phyloP scores from a whole-genome alignment of 805 yeast genomes.

The Ogataea allantospora region DNA sequence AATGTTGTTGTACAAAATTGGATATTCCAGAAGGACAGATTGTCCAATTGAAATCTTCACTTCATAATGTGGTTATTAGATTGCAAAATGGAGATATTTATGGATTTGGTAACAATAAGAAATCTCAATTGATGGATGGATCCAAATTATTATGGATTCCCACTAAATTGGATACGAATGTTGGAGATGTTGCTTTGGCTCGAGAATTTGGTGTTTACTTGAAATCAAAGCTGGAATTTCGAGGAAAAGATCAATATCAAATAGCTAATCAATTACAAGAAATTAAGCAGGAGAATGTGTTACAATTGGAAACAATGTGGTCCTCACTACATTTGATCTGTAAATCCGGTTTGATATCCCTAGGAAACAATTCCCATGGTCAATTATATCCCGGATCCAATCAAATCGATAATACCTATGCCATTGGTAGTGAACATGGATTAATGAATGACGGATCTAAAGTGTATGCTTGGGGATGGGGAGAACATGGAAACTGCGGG shows the following conservation, averaged over 20 bases:
- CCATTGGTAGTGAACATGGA: slow-evolving; percentile 89
- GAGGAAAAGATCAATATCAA: slow-evolving; percentile 37
- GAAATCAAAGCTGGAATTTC: slow-evolving; percentile 20
- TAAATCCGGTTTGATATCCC: slow-evolving; percentile 37
- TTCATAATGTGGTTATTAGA: slow-evolving; percentile 45
- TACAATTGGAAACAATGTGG: slow-evolving; percentile 65
- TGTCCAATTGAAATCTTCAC: slow-evolving; percentile 35
- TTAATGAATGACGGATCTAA: slow-evolving; percentile 33
- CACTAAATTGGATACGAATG: slow-evolving; percentile 8
- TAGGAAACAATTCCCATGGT: slow-evolving; percentile 77
- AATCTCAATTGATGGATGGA: slow-evolving; percentile 49
- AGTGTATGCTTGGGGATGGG: slow-evolving; percentile 95
- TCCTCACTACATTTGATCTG: slow-evolving; percentile 59
- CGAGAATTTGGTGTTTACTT: slow-evolving; percentile 53
- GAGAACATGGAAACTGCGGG: slow-evolving; percentile 97
- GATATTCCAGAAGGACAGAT: slow-evolving; percentile 13
- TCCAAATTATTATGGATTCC: slow-evolving; percentile 29
- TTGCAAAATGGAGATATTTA: slow-evolving; percentile 42
- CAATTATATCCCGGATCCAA: slow-evolving; percentile 44
- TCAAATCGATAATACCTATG: slow-evolving; percentile 25
- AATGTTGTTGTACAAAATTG: not conserved
- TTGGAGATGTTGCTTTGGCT: slow-evolving; percentile 41
- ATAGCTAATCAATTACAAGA: slow-evolving; percentile 9
- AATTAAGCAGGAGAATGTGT: slow-evolving; percentile 2
- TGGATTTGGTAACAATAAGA: slow-evolving; percentile 71